These are phyloP conservation scores for Candida coquimbonensis DNA, from an alignment of 805 yeast genomes.

Conservation along the genomic window DNA sequence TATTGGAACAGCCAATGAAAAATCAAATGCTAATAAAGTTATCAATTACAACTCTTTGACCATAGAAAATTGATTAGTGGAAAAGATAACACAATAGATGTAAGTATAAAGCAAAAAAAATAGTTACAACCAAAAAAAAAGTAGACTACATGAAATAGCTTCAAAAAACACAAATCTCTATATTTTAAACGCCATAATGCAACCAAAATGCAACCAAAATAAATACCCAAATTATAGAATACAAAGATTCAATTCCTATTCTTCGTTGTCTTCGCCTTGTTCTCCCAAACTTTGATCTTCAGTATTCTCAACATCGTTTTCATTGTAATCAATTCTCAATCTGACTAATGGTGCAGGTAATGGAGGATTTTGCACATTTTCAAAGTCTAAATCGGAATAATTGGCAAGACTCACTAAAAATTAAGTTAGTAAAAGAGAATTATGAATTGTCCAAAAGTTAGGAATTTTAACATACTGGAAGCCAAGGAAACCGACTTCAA, in stretches of 20 bases:
- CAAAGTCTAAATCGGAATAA: slow-evolving; percentile 27
- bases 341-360: slow-evolving; percentile 64
- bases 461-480: slow-evolving; percentile 20
- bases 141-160: too few species aligned
- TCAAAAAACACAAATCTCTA: too few species aligned
- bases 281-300: neutral
- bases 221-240: too few species aligned
- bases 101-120: neutral
- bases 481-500: slow-evolving; percentile 57
- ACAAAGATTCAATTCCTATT: too few species aligned
- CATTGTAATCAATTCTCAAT: slow-evolving; percentile 38
- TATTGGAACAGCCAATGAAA: slow-evolving; percentile 31
- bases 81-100: too few species aligned
- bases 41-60: slow-evolving; percentile 31
- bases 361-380: slow-evolving; percentile 32
- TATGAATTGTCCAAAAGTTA: neutral
- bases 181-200: too few species aligned
- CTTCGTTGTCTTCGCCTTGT: too few species aligned
- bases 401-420: slow-evolving; percentile 32
- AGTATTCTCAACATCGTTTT: slow-evolving; percentile 26
- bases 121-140: too few species aligned
- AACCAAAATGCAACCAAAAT: too few species aligned
- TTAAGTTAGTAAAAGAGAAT: slow-evolving; percentile 6
- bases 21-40: slow-evolving; percentile 27
- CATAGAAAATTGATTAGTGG: slow-evolving; percentile 18